Base-by-base conservation (phyloP, 768 basidiomycete species). In the Hericium alpestre region DNA sequence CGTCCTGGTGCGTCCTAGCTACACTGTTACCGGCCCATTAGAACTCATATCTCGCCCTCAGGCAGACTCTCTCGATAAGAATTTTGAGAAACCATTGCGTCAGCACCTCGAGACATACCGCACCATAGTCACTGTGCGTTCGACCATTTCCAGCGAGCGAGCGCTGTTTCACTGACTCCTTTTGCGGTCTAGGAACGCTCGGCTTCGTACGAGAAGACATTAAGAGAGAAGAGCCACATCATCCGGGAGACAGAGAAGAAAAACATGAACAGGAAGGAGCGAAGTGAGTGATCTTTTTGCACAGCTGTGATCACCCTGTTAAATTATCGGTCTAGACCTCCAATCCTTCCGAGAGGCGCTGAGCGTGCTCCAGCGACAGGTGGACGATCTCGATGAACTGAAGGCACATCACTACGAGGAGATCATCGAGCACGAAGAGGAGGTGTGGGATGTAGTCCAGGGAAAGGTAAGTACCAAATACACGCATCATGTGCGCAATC, bases 391-490 rank as follows among this genome's bases (percentile, higher is more conserved):
- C 2, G 93, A 97, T 70, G 82, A 82, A 55, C 73, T 97, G 56
- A 95, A 94, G 66, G 80, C 75, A 8, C 76, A 79, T 7, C 92
- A 97, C 71, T 94, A 97, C 65, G 80, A 86, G 61, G 86, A 92
- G 64, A 92, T 95, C 54, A 72, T 93, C 52, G 89, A 90, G 58
- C 93, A 93, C 63, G 93, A 96, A 71, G 91, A 94, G 63, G 86
- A 95, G 69, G 87, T 92, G n/a, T 97, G 94, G 94, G 84, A 93
- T 64, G 81, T 83, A 13, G 90, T 95, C 6, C 84, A 94, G 67
- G 81, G 77, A 60, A 95, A 94, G 76, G 87, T 88, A 61, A 38
- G 69, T 62, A 37, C 10, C 38, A 27, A 40, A 51, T 53, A 40
- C 47, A 38, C 40, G 16, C 20, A n/a, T 40, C 25, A 40, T 39